Base-by-base conservation (phyloP, 2,329 filamentous ascomycete genomes). In the Sclerotinia spermophila region DNA sequence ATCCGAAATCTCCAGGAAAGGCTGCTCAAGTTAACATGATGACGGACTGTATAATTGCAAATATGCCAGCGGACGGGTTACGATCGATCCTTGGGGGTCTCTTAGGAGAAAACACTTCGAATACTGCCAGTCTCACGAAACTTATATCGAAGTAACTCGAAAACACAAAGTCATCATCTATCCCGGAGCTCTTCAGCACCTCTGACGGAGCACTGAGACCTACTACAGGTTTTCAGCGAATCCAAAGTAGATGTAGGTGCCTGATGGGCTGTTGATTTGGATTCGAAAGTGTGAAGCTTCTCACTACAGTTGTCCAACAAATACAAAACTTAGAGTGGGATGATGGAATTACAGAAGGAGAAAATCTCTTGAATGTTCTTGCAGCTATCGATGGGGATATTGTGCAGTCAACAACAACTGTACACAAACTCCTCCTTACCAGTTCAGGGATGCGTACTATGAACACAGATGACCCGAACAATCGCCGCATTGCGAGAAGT, bases 1-100 rank as follows among this genome's bases (percentile, higher is more conserved):
- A 21, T 68, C n/a, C 24, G 19, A 42, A 62, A 11, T 62, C 19
- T 35, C 59, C 68, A 15, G 73, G 73, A n/a, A 77, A 76, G 55
- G 74, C 74, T 24, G 80, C 82, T 38, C 82, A 84, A 73, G 81
- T 83, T 72, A 84, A 84, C 67, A 82, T 83, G 80, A 83, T 83
- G 82, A 81, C 80, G 2, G 82, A 83, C 70, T 82, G 80, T 5
- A 79, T 83, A 70, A 82, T 84, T 67, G 81, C 79, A n/a, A 83
- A 82, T 60, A 72, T 84, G 35, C 78, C 81, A 1, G 73, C 77
- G 1, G 81, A 82, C n/a, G 82, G 79, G 7, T 73, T 84, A 24
- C 80, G 82, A 4, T 77, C 78, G 10, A 77, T 83, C 7, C 74
- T 83, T 67, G 76, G 82, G 69, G 76, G 75, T 11, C 69, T 78